These are phyloP conservation scores for Mucor irregularis DNA, from an alignment of 371 early-diverging fungal species.

Conservation along the genomic window DNA sequence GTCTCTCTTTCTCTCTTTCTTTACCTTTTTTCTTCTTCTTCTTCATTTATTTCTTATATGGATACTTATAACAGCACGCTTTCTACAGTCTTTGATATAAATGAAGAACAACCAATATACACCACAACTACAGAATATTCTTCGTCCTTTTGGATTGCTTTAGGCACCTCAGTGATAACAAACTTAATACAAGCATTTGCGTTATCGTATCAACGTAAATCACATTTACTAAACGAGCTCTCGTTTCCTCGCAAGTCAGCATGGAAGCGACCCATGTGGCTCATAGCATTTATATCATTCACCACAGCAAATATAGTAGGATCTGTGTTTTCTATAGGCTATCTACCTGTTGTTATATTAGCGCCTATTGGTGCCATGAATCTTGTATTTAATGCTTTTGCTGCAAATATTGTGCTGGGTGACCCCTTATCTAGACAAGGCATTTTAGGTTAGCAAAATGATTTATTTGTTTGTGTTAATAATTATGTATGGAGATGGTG, in stretches of 20 bases:
- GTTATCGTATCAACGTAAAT: constrained; percentile 68
- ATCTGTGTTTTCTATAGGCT: constrained; percentile 72
- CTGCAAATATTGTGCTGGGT: constrained; percentile 64
- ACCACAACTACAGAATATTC: too few relatives aligned
- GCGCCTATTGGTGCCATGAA: constrained; percentile 80
- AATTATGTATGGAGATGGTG: too few relatives aligned
- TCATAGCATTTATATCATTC: constrained; percentile 55
- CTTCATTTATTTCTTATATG: too few relatives aligned
- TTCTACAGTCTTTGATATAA: too few relatives aligned
- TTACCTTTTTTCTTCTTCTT: too few relatives aligned
- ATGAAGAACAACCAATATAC: too few relatives aligned
- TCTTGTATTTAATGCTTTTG: constrained; percentile 75
- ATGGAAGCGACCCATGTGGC: constrained; percentile 37
- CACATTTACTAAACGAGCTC: constrained; percentile 59
- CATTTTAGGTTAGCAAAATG: constrained; percentile 42
- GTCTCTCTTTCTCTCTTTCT: too few relatives aligned
- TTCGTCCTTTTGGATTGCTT: constrained; percentile 41
- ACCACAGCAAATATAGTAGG: constrained; percentile 70
- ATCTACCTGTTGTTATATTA: constrained; percentile 75
- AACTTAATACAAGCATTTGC: constrained; percentile 56
- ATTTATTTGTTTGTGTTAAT: neutral
- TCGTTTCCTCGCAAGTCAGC: constrained; percentile 57
- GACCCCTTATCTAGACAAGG: constrained; percentile 65
- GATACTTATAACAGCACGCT: too few relatives aligned
- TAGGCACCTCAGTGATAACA: constrained; percentile 33